Base-by-base conservation (phyloP, 2,329 filamentous ascomycete genomes). In the Ophiobolus disseminans region DNA sequence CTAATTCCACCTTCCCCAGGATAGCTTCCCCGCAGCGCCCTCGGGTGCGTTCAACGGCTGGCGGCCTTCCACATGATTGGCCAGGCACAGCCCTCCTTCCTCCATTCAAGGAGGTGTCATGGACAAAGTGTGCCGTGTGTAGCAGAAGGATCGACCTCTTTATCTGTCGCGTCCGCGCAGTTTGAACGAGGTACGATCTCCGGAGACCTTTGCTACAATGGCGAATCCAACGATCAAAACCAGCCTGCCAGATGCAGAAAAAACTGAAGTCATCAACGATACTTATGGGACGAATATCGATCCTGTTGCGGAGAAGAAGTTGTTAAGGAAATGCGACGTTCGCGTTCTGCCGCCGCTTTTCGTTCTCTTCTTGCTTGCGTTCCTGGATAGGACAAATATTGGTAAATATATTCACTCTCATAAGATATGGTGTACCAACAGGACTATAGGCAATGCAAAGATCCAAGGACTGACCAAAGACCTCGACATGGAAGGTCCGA, bases 271-370 rank as follows among this genome's bases (percentile, higher is more conserved):
- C 21, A 55, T 65, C 54, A 65, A 65, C 20, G 61, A 66, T 38
- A 62, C 59, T 7, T 44, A 55, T 14, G 63, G 60, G 7, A 58
- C 48, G 1, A 55, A 62, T 21, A 62, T 69, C 37, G 72, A 76
- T 46, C 62, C 66, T 4, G 45, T 59, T 2, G 72, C 73, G 8
- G 78, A 81, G 51, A 78, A 75, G 60, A 76, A 73, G 47, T 61
- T 81, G 11, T 55, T 81, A 6, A 65, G 75, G 36, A 82, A 82
- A 65, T 72, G 74, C 40, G 80, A 82, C 53, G 49, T 79, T 11
- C 71, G 75, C 36, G 70, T 82, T 20, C 63, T 82, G 5, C 80
- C 80, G 0, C 75, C 78, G 13, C 63, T 82, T 8, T 76, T 72
- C 45, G 45, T 79, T 4, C 62, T 82, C 1, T 71, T 70, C 28